Evolutionary conservation across 306 rosid genomes (phyloP).

Genomic region (Sicyos edulis): DNA sequence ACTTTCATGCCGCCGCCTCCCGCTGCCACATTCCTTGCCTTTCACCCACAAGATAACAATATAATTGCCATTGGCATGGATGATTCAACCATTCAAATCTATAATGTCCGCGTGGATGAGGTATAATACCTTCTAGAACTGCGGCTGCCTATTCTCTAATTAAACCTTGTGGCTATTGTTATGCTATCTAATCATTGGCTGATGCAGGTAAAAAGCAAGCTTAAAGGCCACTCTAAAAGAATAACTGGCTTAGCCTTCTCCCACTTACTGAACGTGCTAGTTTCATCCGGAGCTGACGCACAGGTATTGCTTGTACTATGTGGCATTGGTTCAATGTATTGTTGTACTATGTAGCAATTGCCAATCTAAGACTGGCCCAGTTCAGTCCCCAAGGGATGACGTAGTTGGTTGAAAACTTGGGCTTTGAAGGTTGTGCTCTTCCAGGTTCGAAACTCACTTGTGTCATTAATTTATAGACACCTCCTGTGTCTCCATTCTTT

Average conservation of each 20-base stretch:
- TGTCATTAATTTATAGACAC: no score
- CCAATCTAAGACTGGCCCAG: no score
- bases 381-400: no score
- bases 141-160: slow-evolving; percentile 15
- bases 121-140: slow-evolving; percentile 33
- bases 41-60: slow-evolving; percentile 95
- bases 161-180: slow-evolving; percentile 23
- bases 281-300: slow-evolving; percentile 96
- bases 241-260: slow-evolving; percentile 94
- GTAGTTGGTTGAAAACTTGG: no score
- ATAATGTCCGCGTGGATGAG: slow-evolving; percentile 94
- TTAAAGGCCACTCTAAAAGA: slow-evolving; percentile 91
- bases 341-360: no score
- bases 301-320: slow-evolving; percentile 47
- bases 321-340: not conserved
- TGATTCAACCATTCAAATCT: slow-evolving; percentile 91
- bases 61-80: slow-evolving; percentile 98
- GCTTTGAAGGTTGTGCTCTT: no score
- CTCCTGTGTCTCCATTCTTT: no score
- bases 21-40: slow-evolving; percentile 95
- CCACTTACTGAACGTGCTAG: slow-evolving; percentile 68
- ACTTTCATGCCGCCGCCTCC: slow-evolving; percentile 99
- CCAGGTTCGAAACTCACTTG: no score
- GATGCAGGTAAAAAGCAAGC: slow-evolving; percentile 87
- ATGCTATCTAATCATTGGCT: slow-evolving; percentile 24